phyloP scores from a whole-genome alignment of 2,329 filamentous ascomycete species.

The Ophiostoma sp. region DNA sequence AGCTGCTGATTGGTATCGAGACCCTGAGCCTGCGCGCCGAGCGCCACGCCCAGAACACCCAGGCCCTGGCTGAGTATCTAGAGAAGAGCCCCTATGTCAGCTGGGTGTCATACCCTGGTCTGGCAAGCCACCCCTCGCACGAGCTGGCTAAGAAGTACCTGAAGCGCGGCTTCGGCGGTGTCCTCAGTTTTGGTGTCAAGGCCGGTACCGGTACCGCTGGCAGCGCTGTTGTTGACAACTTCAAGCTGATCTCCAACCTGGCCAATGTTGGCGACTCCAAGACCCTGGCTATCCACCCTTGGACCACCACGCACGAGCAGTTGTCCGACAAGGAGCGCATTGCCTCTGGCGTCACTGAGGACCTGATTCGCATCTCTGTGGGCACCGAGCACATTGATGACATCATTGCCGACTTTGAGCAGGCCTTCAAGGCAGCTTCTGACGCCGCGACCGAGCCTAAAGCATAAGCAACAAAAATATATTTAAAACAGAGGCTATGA shows the following conservation, averaged over 20 bases:
- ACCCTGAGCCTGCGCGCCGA: constrained; percentile 83
- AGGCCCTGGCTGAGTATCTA: constrained; percentile 74
- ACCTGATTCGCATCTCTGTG: constrained; percentile 90
- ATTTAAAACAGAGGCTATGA: too few species aligned
- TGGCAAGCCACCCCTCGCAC: constrained; percentile 76
- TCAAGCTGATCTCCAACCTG: constrained; percentile 92
- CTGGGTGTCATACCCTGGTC: constrained; percentile 92
- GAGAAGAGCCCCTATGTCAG: constrained; percentile 75
- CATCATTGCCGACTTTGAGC: constrained; percentile 91
- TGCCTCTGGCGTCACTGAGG: constrained; percentile 77
- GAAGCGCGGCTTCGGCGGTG: constrained; percentile 76
- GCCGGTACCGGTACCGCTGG: constrained; percentile 71
- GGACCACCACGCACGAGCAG: constrained; percentile 93
- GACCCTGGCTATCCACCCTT: constrained; percentile 90
- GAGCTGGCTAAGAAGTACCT: constrained; percentile 81
- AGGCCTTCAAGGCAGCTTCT: constrained; percentile 66
- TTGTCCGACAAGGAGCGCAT: constrained; percentile 74
- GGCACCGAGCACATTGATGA: constrained; percentile 96
- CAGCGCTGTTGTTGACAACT: constrained; percentile 82
- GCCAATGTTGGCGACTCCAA: constrained; percentile 96
- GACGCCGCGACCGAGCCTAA: constrained; percentile 38
- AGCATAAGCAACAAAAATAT: constrained; percentile 20
- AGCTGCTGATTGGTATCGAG: constrained; percentile 82
- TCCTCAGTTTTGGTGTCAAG: constrained; percentile 89
- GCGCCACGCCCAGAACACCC: constrained; percentile 77